phyloP scores from a whole-genome alignment of 73 alveolate genomes.

The Paramecium octaurelia region DNA sequence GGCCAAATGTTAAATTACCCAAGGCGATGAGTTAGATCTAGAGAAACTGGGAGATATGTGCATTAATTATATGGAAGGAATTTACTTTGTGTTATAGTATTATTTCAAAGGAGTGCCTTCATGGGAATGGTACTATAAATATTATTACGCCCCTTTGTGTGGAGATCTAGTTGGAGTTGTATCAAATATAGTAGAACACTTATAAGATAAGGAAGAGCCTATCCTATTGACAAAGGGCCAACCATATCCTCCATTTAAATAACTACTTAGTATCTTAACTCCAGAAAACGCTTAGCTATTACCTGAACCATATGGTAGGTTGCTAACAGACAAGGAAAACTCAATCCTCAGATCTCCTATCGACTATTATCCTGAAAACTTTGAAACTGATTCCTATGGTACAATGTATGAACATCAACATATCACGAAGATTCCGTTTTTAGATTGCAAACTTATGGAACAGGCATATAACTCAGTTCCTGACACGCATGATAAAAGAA shows the following conservation, averaged over 20 bases:
- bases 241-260: constrained; percentile 90
- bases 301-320: constrained; percentile 22
- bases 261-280: constrained; percentile 88
- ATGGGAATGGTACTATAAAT: constrained; percentile 58
- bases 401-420: constrained; percentile 51
- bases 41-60: constrained; percentile 75
- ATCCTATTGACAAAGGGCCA: background rate
- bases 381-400: constrained; percentile 56
- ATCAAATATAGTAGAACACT: background rate
- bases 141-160: constrained; percentile 55
- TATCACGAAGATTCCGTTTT: constrained; percentile 34
- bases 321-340: background rate
- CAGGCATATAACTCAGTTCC: background rate
- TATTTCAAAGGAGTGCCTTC: constrained; percentile 80
- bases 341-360: constrained; percentile 50
- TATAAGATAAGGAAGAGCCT: background rate
- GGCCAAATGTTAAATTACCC: constrained; percentile 74
- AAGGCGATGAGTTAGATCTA: constrained; percentile 68
- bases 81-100: constrained; percentile 89
- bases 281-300: constrained; percentile 64
- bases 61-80: constrained; percentile 86
- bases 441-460: background rate
- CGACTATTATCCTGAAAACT: constrained; percentile 53
- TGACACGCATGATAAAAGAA: background rate
- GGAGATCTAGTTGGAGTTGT: background rate